Base-by-base conservation (phyloP, 2,329 filamentous ascomycete genomes). In the Sarocladiaceae sp. region DNA sequence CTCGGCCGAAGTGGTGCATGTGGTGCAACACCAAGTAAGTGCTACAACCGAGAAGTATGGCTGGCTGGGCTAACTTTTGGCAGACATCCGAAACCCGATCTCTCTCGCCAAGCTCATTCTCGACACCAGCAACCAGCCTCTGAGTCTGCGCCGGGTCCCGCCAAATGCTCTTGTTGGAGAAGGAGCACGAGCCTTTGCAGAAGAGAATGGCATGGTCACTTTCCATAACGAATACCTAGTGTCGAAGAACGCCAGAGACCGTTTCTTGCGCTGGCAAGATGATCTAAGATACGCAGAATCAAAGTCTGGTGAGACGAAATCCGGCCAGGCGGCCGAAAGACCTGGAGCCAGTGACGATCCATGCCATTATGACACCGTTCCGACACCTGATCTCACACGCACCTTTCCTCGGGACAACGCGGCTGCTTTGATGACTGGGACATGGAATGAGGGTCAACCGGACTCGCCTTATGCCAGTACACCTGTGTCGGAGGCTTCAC, bases 21-120 rank as follows among this genome's bases (percentile, higher is more conserved):
- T 58, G 95, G 94, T 58, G 93, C 94, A 39, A 90, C 94, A 39
- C 82, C 90, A 56, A 88, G 93, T 97, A 74, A 67, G 90, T 78
- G 29, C 10, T 22, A 18, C 40, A 17, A 37, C 31, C n/a, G 51
- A 15, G 12, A 7, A 20, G 2, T 6, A 40, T 17, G 44, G 52
- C 28, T 56, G 22, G 36, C 11, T 17, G n/a, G 6, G 22, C 54
- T 64, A 39, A 59, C 37, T 25, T 15, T 33, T 31, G 2, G 25
- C 36, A 96, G 91, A 93, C 63, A 84, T 99, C 65, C 92, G 88
- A 60, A 99, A 99, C 60, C 94, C 94, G 0, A 92, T 99, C 33
- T 88, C 85, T 7, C 76, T 97, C 6, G 94, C 94, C 51, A 88
- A 93, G 44, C 68, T 88, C 33, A 83, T 99, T 23, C 83, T 96